Conservation (phyloP, 2,329 filamentous ascomycete genomes). For the Macroventuria anomochaeta region DNA sequence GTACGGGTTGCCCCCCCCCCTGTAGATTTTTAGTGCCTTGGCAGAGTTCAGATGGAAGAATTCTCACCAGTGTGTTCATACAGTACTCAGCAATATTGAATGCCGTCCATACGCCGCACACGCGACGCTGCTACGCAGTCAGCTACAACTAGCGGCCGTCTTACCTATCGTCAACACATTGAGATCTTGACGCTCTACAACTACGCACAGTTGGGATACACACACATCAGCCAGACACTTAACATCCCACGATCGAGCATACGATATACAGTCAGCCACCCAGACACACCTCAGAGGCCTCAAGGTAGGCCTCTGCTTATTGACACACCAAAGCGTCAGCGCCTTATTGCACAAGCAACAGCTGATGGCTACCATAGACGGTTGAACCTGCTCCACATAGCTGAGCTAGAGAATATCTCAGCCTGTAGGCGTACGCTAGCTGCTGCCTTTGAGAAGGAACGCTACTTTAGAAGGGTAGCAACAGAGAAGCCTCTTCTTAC, state of each 20-base stretch:
- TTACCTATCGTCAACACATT: not conserved
- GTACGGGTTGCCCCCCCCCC: not conserved
- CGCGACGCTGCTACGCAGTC: too few species aligned
- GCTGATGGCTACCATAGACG: slow-evolving; percentile 7
- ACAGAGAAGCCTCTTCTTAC: slow-evolving; percentile 21
- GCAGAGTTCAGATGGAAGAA: not conserved
- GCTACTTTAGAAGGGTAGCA: slow-evolving; percentile 11
- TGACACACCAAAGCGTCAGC: not conserved
- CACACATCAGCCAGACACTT: not conserved
- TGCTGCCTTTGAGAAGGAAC: slow-evolving; percentile 19
- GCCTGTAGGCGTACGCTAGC: slow-evolving; percentile 15
- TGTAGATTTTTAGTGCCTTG: not conserved
- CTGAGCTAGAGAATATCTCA: slow-evolving; percentile 16
- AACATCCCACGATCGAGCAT: not conserved
- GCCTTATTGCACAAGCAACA: slow-evolving; percentile 12
- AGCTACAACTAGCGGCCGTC: too few species aligned
- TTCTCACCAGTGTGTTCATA: not conserved
- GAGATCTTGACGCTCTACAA: not conserved
- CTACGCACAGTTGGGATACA: not conserved
- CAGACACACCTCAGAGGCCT: not conserved
- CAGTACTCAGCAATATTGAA: not conserved
- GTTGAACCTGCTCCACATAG: slow-evolving; percentile 11
- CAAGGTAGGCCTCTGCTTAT: not conserved
- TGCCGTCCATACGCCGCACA: too few species aligned
- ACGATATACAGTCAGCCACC: not conserved